A percentile compares a stretch with the other conserved stretches of the same genome.
These are phyloP conservation scores for Ophiostoma himal-ulmi DNA, from an alignment of 2,329 filamentous ascomycete species.

Conservation along the genomic window DNA sequence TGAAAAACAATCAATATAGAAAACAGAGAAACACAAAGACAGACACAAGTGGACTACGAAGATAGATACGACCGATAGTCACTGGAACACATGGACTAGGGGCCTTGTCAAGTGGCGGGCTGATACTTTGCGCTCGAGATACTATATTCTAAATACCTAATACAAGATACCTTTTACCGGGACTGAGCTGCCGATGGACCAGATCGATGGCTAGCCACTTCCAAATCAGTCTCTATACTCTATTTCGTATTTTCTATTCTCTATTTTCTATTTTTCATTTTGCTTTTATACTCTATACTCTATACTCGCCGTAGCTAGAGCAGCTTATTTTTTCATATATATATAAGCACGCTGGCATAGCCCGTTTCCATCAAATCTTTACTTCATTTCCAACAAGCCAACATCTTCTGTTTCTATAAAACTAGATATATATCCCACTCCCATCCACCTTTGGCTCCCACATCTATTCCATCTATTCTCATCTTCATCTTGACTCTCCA, in stretches of 20 bases:
- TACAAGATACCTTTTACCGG: background rate
- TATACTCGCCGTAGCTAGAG: background rate
- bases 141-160: background rate
- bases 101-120: background rate
- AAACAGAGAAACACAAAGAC: background rate
- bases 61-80: background rate
- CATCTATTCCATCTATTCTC: background rate
- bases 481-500: background rate
- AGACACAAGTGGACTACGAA: background rate
- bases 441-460: background rate
- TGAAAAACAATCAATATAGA: background rate
- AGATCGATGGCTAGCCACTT: background rate
- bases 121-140: background rate
- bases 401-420: slow-evolving; percentile 7
- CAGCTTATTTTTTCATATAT: background rate
- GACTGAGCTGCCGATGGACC: background rate
- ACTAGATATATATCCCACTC: background rate
- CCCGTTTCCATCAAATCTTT: background rate
- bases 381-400: background rate
- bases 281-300: background rate
- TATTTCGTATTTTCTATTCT: background rate
- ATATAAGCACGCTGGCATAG: slow-evolving; percentile 26
- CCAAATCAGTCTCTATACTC: background rate
- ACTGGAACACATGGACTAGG: background rate
- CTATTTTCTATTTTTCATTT: background rate